Evolutionary conservation across 257 asterid genomes (phyloP), one percentile per base, ranked within the genome.

Genomic region (Solanum paucissectum): DNA sequence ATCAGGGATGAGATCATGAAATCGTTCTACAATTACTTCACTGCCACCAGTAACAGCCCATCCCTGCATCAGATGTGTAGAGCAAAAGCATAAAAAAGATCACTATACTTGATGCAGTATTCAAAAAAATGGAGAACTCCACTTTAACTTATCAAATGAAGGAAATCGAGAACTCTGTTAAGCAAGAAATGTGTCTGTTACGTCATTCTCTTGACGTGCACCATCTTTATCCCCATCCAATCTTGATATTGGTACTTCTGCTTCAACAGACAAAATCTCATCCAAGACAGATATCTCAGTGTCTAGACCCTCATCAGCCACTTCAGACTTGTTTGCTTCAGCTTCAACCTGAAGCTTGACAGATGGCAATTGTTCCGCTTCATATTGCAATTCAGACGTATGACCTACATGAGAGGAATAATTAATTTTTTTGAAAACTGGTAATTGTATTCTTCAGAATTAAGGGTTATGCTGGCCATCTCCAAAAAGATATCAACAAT

Each of bases 1-100:
- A 88, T 97, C 99, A 75, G 99, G 99, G 89, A 97, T 94, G 89
- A 97, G 98, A 88, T 94, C 98, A 85, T 92, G 89, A 91, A 97
- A 97, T 60, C 91, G 89, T 87, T 94, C 94, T 27, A 92, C 95
- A 74, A 97, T 95, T 88, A 91, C 93, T 88, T 93, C 95, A 88
- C 91, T 89, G 64, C 88, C 93, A 87, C 95, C 98, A 73, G 88
- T 89, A 89, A 93, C 93, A 90, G 92, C 99, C 98, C 98, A 96
- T 81, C 89, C 95, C 99, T 97, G 89, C 85, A 83, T 86, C 87
- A 72, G 87, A 86, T 86, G 60, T 84, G 86, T 87, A 44, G 62
- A 84, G 18, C 36, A 52, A 86, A 76, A 87, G 7, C 23, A 34
- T 37, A 62, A 74, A 72, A 75, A 46, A 18, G 62, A 87, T 49